A percentile compares a stretch with the other conserved stretches of the same genome.
Evolutionary conservation across 768 basidiomycete species (phyloP).

Genomic region (Tubosaeta sp.): DNA sequence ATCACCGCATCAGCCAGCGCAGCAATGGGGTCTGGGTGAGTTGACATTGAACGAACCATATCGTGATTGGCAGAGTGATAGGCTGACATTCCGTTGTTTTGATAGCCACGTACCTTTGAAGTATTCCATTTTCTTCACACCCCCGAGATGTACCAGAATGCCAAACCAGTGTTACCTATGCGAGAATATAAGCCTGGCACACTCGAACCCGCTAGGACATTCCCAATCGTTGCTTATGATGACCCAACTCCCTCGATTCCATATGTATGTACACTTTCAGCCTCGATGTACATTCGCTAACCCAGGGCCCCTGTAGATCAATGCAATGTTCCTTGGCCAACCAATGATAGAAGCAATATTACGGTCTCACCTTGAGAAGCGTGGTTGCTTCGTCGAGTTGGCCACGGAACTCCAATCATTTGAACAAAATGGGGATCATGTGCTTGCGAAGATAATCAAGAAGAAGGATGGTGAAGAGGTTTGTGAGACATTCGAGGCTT

Average conservation of each 20-base stretch:
- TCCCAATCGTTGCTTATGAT: not conserved
- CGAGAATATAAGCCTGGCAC: conserved; percentile 32
- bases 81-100: not conserved
- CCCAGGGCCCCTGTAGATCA: conserved; percentile 2
- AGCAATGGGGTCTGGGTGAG: conserved; percentile 38
- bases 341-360: conserved; percentile 29
- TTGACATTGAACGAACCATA: not conserved
- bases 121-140: conserved; percentile 38
- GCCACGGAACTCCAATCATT: conserved; percentile 45
- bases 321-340: conserved; percentile 23
- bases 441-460: conserved; percentile 35
- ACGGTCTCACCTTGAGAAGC: conserved; percentile 16
- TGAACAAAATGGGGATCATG: conserved; percentile 33
- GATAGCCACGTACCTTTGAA: conserved; percentile 37
- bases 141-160: conserved; percentile 33
- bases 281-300: not conserved
- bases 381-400: conserved; percentile 34
- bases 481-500: conserved; percentile 24
- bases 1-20: conserved; percentile 36
- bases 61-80: not conserved
- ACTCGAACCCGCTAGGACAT: conserved; percentile 15
- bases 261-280: conserved; percentile 13
- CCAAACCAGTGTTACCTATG: conserved; percentile 24
- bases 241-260: conserved; percentile 25
- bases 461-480: conserved; percentile 19